Conservation (phyloP, 371 early-diverging fungal genomes). For the Mucor saturninus region DNA sequence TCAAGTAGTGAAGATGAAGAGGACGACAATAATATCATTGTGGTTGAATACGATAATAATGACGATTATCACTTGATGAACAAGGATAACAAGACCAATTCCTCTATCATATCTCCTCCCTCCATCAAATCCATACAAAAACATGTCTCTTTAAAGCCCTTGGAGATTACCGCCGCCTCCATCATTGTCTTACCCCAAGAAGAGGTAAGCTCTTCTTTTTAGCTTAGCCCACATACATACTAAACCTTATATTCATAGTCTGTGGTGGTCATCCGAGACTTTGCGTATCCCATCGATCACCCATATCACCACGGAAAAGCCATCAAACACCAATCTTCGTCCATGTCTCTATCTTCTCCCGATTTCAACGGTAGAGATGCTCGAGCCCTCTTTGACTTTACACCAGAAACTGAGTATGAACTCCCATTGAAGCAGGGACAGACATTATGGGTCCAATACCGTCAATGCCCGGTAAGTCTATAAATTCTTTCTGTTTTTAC, state of each 20-base stretch:
- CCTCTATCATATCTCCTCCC: constrained; percentile 5
- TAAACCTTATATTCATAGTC: neutral
- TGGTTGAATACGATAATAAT: neutral
- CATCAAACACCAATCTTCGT: constrained; percentile 10
- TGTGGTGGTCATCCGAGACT: constrained; percentile 65
- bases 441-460: constrained; percentile 65
- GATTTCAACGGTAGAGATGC: constrained; percentile 56
- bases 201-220: neutral
- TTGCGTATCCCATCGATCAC: constrained; percentile 67
- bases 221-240: neutral
- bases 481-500: neutral
- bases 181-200: neutral
- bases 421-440: constrained; percentile 69
- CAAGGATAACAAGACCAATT: constrained; percentile 7
- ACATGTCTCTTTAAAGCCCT: neutral
- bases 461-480: constrained; percentile 56
- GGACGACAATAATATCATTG: constrained; percentile 1
- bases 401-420: constrained; percentile 72
- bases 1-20: constrained; percentile 12
- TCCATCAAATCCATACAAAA: constrained; percentile 7
- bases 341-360: constrained; percentile 33
- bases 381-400: constrained; percentile 77
- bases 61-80: too few relatives aligned
- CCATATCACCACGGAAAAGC: constrained; percentile 61
- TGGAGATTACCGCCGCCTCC: neutral